Evolutionary conservation across 257 asterid genomes (phyloP), one percentile per base, ranked within the genome.

Genomic region (Penstemon eatonii): DNA sequence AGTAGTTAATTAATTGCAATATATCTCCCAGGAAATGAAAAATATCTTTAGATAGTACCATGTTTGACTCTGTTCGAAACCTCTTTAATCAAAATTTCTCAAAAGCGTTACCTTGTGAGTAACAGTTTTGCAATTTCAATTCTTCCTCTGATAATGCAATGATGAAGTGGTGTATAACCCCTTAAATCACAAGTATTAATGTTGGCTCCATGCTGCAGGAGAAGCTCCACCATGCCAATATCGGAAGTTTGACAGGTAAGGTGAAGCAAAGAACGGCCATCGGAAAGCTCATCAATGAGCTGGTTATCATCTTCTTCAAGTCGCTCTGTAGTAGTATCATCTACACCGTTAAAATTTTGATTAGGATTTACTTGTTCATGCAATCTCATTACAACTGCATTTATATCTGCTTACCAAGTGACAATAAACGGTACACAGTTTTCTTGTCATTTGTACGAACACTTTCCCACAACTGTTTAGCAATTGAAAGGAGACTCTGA

Each of bases 201-300:
- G 41, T 81, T 77, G 50, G 95, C 97, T 62, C 98, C 96, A n/a
- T 88, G 80, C 72, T 92, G 98, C 66, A 92, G 80, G 65, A 92
- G 97, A 71, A 92, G 88, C 83, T 92, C 97, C 10, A 90, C 88
- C 98, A 88, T 90, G 78, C 91, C 85, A 64, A 85, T 66, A 76
- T 92, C 98, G 54, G 96, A 81, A 73, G 88, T 84, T 81, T 88
- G 98, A 80, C 96, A 87, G 19, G 97, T 96, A 42, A 92, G 85
- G 82, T 92, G 98, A 80, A 92, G 90, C 79, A 90, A 78, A 44
- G 98, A 83, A 71, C 91, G 85, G 3, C 92, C 96, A 60, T 86
- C 87, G 66, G 73, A 77, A 72, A 63, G 59, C 52, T 83, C 87
- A 41, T 77, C 83, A 38, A 56, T 69, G 25, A 71, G 62, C 50